Base-by-base conservation (phyloP, 768 basidiomycete genomes). In the Serendipita vermifera region DNA sequence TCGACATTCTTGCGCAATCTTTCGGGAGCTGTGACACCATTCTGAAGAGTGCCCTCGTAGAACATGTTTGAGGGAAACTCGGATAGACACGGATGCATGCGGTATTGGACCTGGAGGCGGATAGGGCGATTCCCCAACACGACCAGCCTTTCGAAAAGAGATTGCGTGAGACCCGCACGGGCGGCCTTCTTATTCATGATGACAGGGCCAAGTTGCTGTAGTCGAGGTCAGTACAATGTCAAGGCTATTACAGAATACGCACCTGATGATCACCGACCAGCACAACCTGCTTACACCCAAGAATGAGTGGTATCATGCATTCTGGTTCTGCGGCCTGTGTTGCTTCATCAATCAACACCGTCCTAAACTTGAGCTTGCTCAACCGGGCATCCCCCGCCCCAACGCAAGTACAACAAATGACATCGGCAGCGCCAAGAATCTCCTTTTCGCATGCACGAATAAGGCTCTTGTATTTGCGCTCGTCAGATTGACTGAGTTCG, bases 171-270 rank as follows among this genome's bases (percentile, higher is more conserved):
- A 17, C 96, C 96, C 3, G 96, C 96, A n/a, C 92, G 87, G 2
- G 96, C 94, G 0, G 96, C 96, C 66, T 99, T 98, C 80, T 99
- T 99, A 79, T 98, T 99, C 96, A 99, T 98, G 68, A 99, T 97
- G 64, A 98, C 96, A 5, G 96, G 96, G 1, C 96, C 96, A 51
- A 98, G 83, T 77, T 98, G 96, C 74, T 87, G 67, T 32, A 54
- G 31, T 56, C 58, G 27, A 40, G 6, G 17, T 36, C 41, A 58
- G 62, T 38, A 62, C 46, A 26, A 51, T 13, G 48, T 31, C 24
- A 58, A 48, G 57, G 27, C 31, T 4, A 43, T 56, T 39, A 17
- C 40, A 56, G 31, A 13, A 39, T 17, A 46, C 57, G 39, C 39
- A 62, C 64, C 61, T 72, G 89, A 68, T 96, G 88, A 71, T 97